Percentiles rank a stretch among this genome's conserved stretches.
Conservation (phyloP, 148 eudicot species). For the Chenopodium suecicum region DNA sequence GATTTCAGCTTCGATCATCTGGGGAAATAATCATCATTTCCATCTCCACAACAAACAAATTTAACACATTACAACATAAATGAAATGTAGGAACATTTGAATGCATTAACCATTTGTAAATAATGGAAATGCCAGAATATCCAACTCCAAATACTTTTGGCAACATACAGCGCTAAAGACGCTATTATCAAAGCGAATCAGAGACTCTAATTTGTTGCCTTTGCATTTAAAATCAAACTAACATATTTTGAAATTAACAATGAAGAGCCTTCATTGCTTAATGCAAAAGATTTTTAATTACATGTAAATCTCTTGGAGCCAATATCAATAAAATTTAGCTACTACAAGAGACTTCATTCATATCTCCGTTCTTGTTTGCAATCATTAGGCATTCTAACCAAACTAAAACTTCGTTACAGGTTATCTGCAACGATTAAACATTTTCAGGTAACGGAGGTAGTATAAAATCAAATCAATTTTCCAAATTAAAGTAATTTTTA, state of each 20-base stretch:
- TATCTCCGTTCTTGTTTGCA: conserved; percentile 35
- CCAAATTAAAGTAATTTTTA: too few relatives aligned
- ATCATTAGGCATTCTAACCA: conserved; percentile 19
- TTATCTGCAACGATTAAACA: too few relatives aligned
- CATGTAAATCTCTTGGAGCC: conserved; percentile 25
- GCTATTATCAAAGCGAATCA: conserved; percentile 32
- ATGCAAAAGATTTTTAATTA: conserved; percentile 4
- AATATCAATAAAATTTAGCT: conserved; percentile 16
- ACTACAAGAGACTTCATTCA: conserved; percentile 25
- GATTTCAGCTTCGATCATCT: conserved; percentile 40
- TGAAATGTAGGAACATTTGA: conserved; percentile 33
- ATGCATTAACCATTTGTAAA: conserved; percentile 24
- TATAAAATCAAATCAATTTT: too few relatives aligned
- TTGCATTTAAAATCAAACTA: too few relatives aligned
- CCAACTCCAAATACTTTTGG: conserved; percentile 24
- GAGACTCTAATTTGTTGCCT: conserved; percentile 44
- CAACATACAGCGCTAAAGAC: conserved; percentile 40
- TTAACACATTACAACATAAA: neutral
- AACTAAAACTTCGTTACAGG: too few relatives aligned
- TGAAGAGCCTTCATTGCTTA: conserved; percentile 16
- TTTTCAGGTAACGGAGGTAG: too few relatives aligned
- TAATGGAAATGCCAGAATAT: conserved; percentile 35
- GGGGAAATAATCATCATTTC: conserved; percentile 43
- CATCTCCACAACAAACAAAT: neutral
- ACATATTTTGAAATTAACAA: neutral